These are phyloP conservation scores for Penicillium sp. DNA, from an alignment of 2,329 filamentous ascomycete genomes.

Conservation along the genomic window DNA sequence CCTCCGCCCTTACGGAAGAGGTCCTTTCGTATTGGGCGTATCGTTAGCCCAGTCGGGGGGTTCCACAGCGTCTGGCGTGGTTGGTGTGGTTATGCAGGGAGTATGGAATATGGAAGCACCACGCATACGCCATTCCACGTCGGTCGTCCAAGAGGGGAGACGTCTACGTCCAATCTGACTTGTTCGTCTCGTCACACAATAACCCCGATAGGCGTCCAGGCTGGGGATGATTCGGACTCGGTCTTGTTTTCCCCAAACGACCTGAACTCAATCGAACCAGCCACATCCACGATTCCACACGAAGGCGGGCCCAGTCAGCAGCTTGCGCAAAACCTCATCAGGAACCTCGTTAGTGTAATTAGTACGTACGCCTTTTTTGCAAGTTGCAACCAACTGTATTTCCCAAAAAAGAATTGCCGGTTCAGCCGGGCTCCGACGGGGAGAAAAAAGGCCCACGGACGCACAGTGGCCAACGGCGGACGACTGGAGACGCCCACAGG, in stretches of 20 bases:
- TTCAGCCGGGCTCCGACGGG: constrained; percentile 1
- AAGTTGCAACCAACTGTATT: not conserved
- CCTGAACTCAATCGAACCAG: not conserved
- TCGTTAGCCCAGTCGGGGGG: constrained; percentile 18
- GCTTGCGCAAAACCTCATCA: constrained; percentile 4
- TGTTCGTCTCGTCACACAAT: not conserved
- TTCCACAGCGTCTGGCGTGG: constrained; percentile 9
- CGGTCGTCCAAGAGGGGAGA: not conserved
- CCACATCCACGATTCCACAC: not conserved
- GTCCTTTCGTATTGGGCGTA: constrained; percentile 21
- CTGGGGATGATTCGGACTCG: constrained; percentile 7
- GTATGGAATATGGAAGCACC: not conserved
- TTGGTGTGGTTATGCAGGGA: not conserved
- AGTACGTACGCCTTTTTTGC: not conserved
- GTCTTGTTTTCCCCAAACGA: constrained; percentile 14
- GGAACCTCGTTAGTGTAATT: not conserved
- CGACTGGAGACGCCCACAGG: constrained; percentile 8
- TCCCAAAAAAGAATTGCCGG: constrained; percentile 7
- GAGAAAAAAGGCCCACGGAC: constrained; percentile 7
- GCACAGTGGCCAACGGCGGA: constrained; percentile 1
- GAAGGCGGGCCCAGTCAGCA: constrained; percentile 5
- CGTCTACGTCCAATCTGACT: not conserved
- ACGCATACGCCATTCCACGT: no score
- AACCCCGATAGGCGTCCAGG: not conserved
- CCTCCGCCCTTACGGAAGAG: constrained; percentile 8